Percentiles rank a stretch among this genome's conserved stretches.
These are phyloP conservation scores for Chrysochromulina tobinii DNA, from an alignment of 78 protist species.

Conservation along the genomic window DNA sequence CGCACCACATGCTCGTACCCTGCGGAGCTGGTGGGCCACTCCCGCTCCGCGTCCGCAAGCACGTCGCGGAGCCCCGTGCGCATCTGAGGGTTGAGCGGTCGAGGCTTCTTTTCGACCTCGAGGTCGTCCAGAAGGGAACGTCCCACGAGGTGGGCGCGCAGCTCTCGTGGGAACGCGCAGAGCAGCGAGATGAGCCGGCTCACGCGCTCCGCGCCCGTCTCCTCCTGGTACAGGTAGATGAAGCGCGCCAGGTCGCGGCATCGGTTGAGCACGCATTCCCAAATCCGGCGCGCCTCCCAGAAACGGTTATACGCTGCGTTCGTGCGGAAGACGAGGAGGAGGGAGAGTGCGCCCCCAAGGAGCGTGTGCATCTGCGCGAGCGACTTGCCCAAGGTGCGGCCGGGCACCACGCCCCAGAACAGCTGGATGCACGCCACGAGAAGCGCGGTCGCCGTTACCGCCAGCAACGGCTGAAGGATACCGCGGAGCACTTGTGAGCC, in stretches of 20 bases:
- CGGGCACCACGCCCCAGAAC: neutral
- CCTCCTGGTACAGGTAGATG: neutral
- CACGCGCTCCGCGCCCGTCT: too few species aligned
- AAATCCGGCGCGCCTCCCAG: constrained; percentile 30
- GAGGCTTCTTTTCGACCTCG: too few species aligned
- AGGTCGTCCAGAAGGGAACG: too few species aligned
- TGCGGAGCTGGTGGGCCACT: too few species aligned
- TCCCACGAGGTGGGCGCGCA: neutral
- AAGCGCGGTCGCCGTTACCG: neutral
- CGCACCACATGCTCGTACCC: too few species aligned
- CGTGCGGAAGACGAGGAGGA: constrained; percentile 36
- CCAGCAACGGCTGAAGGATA: constrained; percentile 4
- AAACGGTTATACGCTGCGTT: constrained; percentile 30
- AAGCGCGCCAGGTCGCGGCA: constrained; percentile 5
- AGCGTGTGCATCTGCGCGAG: constrained; percentile 11
- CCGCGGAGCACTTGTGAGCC: neutral
- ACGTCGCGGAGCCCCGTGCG: too few species aligned
- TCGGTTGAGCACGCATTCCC: neutral
- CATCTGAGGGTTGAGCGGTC: too few species aligned
- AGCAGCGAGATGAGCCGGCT: neutral
- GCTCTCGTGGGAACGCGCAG: neutral
- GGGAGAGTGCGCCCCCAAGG: constrained; percentile 12
- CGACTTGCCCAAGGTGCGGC: neutral
- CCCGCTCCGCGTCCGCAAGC: too few species aligned
- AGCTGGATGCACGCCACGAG: neutral